Evolutionary conservation across 1,139 yeast species (phyloP).

Genomic region (Taphrina pruni): DNA sequence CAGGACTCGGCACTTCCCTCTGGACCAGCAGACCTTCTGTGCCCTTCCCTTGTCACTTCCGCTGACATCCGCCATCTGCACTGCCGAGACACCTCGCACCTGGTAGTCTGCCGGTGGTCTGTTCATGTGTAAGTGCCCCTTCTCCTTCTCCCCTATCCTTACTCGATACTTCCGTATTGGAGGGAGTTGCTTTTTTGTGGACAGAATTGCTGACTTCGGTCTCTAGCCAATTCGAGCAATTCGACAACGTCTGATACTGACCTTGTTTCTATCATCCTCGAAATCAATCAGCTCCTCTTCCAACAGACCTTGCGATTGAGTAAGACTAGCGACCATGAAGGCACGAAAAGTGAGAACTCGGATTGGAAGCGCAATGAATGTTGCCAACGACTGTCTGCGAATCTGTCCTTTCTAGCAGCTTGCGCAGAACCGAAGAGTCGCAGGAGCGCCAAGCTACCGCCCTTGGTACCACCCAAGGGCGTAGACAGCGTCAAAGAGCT

Average conservation of each 20-base stretch:
- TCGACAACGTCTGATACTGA: conserved; percentile 17
- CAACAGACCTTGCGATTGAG: conserved; percentile 29
- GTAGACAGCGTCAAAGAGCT: conserved; percentile 29
- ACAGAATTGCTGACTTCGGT: not conserved
- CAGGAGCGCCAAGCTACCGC: conserved; percentile 7
- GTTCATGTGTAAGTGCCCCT: conserved; percentile 12
- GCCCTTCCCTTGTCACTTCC: conserved; percentile 8
- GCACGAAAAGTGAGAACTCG: not conserved
- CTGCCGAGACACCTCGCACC: conserved; percentile 5
- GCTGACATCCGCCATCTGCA: conserved; percentile 15
- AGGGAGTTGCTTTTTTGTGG: not conserved
- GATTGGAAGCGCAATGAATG: conserved; percentile 12
- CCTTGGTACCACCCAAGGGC: conserved; percentile 27
- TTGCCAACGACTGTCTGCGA: conserved; percentile 23
- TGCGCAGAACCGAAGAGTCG: conserved; percentile 27
- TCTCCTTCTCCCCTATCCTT: not conserved
- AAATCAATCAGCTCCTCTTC: conserved; percentile 40
- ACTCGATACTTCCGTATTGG: not conserved
- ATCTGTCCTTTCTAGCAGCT: conserved; percentile 31
- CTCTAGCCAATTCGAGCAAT: conserved; percentile 20
- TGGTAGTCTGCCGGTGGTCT: conserved; percentile 14
- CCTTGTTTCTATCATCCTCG: conserved; percentile 33
- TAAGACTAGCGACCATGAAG: not conserved
- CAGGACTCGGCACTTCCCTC: conserved; percentile 5
- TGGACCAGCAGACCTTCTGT: conserved; percentile 3